Percentiles rank a stretch among this genome's conserved stretches.
Evolutionary conservation across 805 yeast species (phyloP).

Genomic region (Grigorovia humatica): DNA sequence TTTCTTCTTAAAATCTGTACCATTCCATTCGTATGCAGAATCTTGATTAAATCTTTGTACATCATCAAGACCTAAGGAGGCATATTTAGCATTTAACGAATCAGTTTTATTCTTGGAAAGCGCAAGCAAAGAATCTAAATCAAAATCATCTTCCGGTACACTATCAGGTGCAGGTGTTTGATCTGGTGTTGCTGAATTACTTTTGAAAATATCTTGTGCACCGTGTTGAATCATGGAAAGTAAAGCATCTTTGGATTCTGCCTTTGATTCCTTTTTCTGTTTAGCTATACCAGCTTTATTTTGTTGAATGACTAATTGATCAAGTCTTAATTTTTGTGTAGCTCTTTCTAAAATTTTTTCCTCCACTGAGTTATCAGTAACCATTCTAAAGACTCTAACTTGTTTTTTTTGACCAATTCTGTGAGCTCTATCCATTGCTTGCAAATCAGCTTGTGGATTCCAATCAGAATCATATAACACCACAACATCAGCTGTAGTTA

Average conservation of each 20-base stretch:
- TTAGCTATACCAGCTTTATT: constrained; percentile 35
- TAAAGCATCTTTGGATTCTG: constrained; percentile 54
- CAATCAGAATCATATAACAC: constrained; percentile 72
- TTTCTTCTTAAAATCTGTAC: constrained; percentile 64
- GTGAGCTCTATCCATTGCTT: constrained; percentile 86
- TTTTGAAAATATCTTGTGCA: constrained; percentile 50
- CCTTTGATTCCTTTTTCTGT: constrained; percentile 24
- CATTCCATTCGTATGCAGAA: constrained; percentile 82
- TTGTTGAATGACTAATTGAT: constrained; percentile 76
- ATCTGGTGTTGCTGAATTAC: constrained; percentile 10
- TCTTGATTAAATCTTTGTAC: constrained; percentile 65
- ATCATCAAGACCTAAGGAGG: constrained; percentile 63
- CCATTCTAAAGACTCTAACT: constrained; percentile 66
- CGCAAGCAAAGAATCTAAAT: constrained; percentile 49
- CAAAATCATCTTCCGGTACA: constrained; percentile 33
- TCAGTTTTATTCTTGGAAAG: constrained; percentile 55
- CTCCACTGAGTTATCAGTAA: constrained; percentile 76
- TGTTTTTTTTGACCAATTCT: constrained; percentile 82
- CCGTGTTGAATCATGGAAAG: constrained; percentile 78
- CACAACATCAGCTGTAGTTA: constrained; percentile 73
- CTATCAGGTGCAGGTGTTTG: constrained; percentile 21
- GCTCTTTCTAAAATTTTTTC: constrained; percentile 77
- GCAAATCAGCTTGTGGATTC: constrained; percentile 86
- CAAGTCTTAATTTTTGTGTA: constrained; percentile 66
- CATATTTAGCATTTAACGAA: constrained; percentile 52